Conservation (phyloP, 768 basidiomycete species). For the Pisolithus sp. region DNA sequence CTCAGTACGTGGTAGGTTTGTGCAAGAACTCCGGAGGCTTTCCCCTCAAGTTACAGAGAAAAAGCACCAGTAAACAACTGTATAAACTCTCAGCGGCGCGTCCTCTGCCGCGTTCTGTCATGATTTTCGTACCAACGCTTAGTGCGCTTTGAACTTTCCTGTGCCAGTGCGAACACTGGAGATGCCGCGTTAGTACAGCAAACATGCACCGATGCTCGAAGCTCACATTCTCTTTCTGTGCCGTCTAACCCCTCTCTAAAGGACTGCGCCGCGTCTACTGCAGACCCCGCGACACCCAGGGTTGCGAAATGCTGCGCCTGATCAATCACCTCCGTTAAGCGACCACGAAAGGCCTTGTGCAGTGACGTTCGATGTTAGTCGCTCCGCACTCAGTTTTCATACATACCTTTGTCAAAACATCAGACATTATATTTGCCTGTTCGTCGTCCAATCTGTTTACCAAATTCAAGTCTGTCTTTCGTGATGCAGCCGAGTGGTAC, state of each 20-base stretch:
- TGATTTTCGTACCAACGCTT: slow-evolving; percentile 83
- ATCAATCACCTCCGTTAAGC: slow-evolving; percentile 73
- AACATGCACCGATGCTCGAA: neutral
- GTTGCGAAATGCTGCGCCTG: slow-evolving; percentile 87
- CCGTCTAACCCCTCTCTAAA: slow-evolving; percentile 90
- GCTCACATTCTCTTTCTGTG: slow-evolving; percentile 87
- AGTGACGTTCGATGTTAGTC: neutral
- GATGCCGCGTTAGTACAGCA: slow-evolving; percentile 5
- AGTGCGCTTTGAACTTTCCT: slow-evolving; percentile 70
- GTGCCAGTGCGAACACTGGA: slow-evolving; percentile 81
- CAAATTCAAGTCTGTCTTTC: neutral
- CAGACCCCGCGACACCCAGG: slow-evolving; percentile 46
- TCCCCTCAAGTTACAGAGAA: slow-evolving; percentile 18
- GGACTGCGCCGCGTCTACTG: slow-evolving; percentile 55
- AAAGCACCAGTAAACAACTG: slow-evolving; percentile 12
- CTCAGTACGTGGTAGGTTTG: slow-evolving; percentile 44
- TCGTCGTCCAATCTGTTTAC: slow-evolving; percentile 63
- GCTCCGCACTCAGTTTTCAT: slow-evolving; percentile 4
- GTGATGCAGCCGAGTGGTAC: slow-evolving; percentile 13
- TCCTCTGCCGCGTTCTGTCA: slow-evolving; percentile 48
- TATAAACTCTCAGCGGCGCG: slow-evolving; percentile 34
- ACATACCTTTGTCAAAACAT: slow-evolving; percentile 59
- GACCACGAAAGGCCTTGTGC: slow-evolving; percentile 65
- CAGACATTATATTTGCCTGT: slow-evolving; percentile 65
- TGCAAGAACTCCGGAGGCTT: slow-evolving; percentile 50